Evolutionary conservation across 2,329 filamentous ascomycete genomes (phyloP).

Genomic region (Pleochaeta shiraiana): DNA sequence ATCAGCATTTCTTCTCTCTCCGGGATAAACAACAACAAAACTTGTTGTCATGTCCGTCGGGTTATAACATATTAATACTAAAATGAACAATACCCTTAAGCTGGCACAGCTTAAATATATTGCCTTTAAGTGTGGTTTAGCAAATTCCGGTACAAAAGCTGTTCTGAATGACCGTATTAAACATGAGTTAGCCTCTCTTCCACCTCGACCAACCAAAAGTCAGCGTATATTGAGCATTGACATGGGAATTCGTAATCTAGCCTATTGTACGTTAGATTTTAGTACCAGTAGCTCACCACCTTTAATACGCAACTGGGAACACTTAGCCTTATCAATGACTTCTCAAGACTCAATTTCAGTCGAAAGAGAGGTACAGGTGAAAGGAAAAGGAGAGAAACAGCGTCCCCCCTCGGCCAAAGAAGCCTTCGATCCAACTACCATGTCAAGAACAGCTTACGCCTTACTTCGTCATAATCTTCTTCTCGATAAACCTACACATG

Average conservation of each 20-base stretch:
- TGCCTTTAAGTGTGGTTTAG: conserved; percentile 36
- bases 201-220: conserved; percentile 9
- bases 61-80: no score
- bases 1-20: no score
- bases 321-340: not conserved
- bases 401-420: conserved; percentile 17
- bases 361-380: not conserved
- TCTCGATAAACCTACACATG: conserved; percentile 35
- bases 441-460: conserved; percentile 32
- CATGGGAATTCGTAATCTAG: conserved; percentile 66
- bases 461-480: conserved; percentile 27
- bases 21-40: no score
- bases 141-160: conserved; percentile 35
- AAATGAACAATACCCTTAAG: conserved; percentile 27
- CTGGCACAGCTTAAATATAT: conserved; percentile 32
- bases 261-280: conserved; percentile 39
- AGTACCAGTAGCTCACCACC: not conserved
- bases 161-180: conserved; percentile 28
- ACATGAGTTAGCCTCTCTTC: conserved; percentile 7
- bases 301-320: conserved; percentile 21
- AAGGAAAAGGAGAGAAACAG: not conserved
- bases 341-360: not conserved
- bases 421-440: conserved; percentile 28
- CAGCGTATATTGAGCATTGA: conserved; percentile 51
- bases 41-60: no score